Conservation (phyloP, 306 rosid species). For the barrel medic (Medicago truncatula) region DNA sequence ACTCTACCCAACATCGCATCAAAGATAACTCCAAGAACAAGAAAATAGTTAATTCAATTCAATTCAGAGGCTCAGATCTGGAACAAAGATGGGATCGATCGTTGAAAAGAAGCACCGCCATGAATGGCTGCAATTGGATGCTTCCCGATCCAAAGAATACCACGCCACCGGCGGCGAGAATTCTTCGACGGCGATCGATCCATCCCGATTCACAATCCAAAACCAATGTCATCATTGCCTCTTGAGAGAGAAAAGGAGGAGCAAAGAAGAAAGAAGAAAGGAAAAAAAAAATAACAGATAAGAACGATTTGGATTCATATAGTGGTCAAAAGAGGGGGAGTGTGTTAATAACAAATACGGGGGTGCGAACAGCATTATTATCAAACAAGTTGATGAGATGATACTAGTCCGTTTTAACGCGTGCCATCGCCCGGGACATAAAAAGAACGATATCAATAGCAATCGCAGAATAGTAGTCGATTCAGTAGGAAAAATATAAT, state of each 20-base stretch:
- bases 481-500: no score
- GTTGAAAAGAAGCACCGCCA: constrained; percentile 36
- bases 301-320: no score
- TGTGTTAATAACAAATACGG: no score
- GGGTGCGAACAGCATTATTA: no score
- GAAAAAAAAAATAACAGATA: no score
- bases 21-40: background rate
- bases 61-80: constrained; percentile 50
- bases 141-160: constrained; percentile 33
- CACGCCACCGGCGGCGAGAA: constrained; percentile 43
- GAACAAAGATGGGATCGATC: background rate
- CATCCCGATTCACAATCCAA: constrained; percentile 50
- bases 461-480: no score
- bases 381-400: no score
- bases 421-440: no score
- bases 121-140: constrained; percentile 51
- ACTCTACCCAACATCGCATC: constrained; percentile 34
- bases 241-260: constrained; percentile 12
- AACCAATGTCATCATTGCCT: constrained; percentile 50
- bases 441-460: no score
- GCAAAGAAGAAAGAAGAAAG: no score
- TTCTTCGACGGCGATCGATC: constrained; percentile 5
- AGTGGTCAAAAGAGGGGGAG: no score
- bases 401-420: no score
- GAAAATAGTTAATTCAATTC: background rate